Conservation (phyloP, 306 rosid genomes). For the Gillenia trifoliata region DNA sequence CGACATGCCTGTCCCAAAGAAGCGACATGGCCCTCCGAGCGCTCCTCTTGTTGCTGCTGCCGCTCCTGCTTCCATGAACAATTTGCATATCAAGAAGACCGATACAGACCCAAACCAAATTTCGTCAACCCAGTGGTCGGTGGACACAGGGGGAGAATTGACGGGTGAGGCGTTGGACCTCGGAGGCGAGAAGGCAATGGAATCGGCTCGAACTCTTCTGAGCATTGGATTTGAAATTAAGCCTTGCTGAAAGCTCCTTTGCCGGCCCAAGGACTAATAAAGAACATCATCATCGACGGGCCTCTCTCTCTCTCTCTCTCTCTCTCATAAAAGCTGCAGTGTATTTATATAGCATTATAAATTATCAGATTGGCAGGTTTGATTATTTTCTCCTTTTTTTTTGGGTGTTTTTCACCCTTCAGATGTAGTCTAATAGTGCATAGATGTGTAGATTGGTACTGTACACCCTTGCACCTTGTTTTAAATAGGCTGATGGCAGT, state of each 20-base stretch:
- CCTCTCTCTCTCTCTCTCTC: constrained; percentile 5
- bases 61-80: constrained; percentile 70
- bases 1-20: constrained; percentile 92
- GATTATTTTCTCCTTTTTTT: constrained; percentile 16
- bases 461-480: constrained; percentile 30
- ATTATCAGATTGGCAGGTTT: constrained; percentile 43
- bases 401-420: constrained; percentile 1
- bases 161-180: constrained; percentile 91
- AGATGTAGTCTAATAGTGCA: constrained; percentile 37
- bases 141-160: constrained; percentile 83
- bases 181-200: constrained; percentile 97
- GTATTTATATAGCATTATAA: constrained; percentile 30
- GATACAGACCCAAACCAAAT: constrained; percentile 34
- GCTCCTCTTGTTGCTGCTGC: constrained; percentile 82
- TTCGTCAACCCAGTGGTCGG: constrained; percentile 69
- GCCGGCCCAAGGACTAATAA: constrained; percentile 12
- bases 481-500: constrained; percentile 37
- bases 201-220: constrained; percentile 90
- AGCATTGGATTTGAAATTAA: constrained; percentile 99
- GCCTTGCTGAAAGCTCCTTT: constrained; percentile 59
- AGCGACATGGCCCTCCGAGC: constrained; percentile 81
- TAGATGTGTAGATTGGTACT: constrained; percentile 53
- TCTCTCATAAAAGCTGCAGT: constrained; percentile 28
- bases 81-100: constrained; percentile 36
- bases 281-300: neutral